phyloP scores from a whole-genome alignment of 306 rosid species.

The Phaseolus lunatus region DNA sequence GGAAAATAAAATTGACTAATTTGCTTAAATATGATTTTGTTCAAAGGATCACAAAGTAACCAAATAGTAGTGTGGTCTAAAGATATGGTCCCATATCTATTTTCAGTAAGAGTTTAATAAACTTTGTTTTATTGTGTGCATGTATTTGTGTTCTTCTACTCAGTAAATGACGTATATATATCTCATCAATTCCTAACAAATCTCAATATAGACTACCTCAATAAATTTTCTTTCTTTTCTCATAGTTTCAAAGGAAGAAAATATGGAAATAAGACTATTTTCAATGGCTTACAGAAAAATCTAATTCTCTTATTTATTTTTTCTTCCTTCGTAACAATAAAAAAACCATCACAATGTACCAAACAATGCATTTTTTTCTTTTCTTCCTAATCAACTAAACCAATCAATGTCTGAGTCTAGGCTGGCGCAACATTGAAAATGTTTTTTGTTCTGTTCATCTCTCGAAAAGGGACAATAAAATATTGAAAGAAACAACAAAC shows the following conservation, averaged over 20 bases:
- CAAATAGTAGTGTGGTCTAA: too few relatives aligned
- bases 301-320: neutral
- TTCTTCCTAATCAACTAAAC: conserved; percentile 43
- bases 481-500: conserved; percentile 39
- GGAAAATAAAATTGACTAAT: too few relatives aligned
- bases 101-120: too few relatives aligned
- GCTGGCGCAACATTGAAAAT: conserved; percentile 44
- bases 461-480: conserved; percentile 35
- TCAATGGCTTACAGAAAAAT: neutral
- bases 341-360: too few relatives aligned
- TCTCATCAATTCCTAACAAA: too few relatives aligned
- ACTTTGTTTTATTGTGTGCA: neutral
- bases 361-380: conserved; percentile 32
- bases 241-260: neutral
- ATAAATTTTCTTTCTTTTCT: neutral
- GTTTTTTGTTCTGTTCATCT: conserved; percentile 11
- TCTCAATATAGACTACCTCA: too few relatives aligned
- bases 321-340: too few relatives aligned
- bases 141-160: too few relatives aligned
- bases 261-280: neutral
- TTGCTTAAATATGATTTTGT: too few relatives aligned
- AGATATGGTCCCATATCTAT: too few relatives aligned
- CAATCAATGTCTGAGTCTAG: conserved; percentile 44
- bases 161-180: too few relatives aligned
- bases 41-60: too few relatives aligned